A percentile compares a stretch with the other conserved stretches of the same genome.
Conservation (phyloP, 352 stramenopile genomes). For the Saprolegnia diclina region DNA sequence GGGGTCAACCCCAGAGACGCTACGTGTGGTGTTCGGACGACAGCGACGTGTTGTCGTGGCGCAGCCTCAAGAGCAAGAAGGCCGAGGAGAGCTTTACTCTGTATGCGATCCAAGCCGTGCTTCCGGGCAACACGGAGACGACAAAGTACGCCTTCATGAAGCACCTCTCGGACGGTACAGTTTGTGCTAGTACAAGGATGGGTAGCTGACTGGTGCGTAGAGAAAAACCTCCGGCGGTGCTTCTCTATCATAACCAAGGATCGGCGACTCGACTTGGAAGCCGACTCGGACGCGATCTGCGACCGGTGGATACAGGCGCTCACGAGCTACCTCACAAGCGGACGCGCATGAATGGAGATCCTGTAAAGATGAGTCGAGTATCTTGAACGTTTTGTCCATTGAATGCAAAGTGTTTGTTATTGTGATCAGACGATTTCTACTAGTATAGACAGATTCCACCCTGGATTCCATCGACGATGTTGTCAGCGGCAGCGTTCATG, state of each 20-base stretch:
- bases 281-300: slow-evolving; percentile 55
- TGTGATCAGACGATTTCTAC: background rate
- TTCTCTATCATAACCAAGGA: slow-evolving; percentile 65
- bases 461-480: background rate
- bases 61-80: slow-evolving; percentile 59
- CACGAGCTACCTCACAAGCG: background rate
- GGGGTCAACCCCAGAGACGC: slow-evolving; percentile 62
- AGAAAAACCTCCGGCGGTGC: slow-evolving; percentile 56
- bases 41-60: slow-evolving; percentile 59
- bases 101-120: slow-evolving; percentile 40
- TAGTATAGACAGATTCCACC: too few relatives aligned
- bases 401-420: background rate
- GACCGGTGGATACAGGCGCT: slow-evolving; percentile 47
- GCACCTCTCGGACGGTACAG: slow-evolving; percentile 57
- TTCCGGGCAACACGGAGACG: slow-evolving; percentile 50
- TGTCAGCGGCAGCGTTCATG: too few relatives aligned
- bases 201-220: too few relatives aligned
- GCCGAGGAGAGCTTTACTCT: slow-evolving; percentile 47
- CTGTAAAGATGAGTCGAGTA: background rate
- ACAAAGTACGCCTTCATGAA: slow-evolving; percentile 76
- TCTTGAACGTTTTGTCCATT: background rate
- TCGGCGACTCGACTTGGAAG: slow-evolving; percentile 58
- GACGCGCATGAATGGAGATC: background rate
- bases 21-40: slow-evolving; percentile 68
- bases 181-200: too few relatives aligned